Evolutionary conservation across 129 eudicot genomes (phyloP).

Genomic region (Lactuca sativa): DNA sequence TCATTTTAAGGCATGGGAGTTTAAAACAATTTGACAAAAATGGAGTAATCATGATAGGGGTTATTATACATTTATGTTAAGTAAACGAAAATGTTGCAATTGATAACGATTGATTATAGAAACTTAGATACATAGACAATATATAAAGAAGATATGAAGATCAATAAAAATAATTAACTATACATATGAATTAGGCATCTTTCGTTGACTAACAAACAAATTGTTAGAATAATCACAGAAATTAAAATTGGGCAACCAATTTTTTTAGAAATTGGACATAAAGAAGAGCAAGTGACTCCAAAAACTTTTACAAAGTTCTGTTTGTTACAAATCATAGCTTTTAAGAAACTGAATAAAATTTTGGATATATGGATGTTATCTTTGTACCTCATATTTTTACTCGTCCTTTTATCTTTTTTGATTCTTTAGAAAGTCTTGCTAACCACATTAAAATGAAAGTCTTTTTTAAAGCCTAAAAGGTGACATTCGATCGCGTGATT

Average conservation of each 20-base stretch:
- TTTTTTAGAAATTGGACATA: slow-evolving; percentile 25
- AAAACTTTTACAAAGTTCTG: neutral
- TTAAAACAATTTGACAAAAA: neutral
- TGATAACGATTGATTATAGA: neutral
- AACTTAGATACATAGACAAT: neutral
- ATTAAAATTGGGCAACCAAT: slow-evolving; percentile 41
- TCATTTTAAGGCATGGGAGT: neutral
- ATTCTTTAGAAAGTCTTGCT: no score
- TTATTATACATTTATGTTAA: slow-evolving; percentile 2
- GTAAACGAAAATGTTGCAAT: neutral
- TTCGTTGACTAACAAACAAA: slow-evolving; percentile 37
- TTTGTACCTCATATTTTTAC: no score
- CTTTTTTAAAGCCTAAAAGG: no score
- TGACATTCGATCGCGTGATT: no score
- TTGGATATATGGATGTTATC: no score
- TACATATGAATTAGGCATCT: slow-evolving; percentile 41
- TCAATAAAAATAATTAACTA: neutral
- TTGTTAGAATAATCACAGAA: slow-evolving; percentile 22
- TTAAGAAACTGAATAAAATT: no score
- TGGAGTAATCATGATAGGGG: slow-evolving; percentile 2
- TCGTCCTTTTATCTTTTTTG: no score
- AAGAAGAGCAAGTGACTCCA: neutral
- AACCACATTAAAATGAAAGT: no score
- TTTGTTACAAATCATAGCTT: neutral
- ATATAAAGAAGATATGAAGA: neutral